Evolutionary conservation across 176 grass and related monocot species (phyloP), one percentile per base, ranked within the genome.

Genomic region (Areca catechu): DNA sequence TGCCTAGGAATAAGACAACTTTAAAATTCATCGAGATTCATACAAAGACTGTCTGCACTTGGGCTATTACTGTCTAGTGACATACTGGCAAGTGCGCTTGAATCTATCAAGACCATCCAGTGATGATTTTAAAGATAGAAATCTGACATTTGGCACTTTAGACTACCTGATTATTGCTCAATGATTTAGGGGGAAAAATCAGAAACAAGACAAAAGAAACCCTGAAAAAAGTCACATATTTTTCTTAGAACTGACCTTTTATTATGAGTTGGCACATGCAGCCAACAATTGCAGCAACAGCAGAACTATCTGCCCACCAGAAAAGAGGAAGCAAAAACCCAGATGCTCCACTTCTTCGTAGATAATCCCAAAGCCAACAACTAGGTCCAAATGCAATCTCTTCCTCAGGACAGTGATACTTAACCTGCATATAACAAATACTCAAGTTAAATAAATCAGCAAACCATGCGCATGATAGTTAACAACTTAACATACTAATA

Each of bases 301-400:
- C 76, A 51, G 92, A 96, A 87, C 92, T 96, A 83, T 96, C 92
- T 0, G 92, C 22, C 92, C 92, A 76, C 91, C 92, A 53, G 92
- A 96, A n/a, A 69, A 96, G 83, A 50, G 92, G 92, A 80, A 97
- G 92, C 77, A 97, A 68, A 79, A 97, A 91, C n/a, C 92, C 92
- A 4, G 86, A 91, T 49, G 92, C 86, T 71, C 84, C 77, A 63
- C 86, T 97, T 76, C 92, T 88, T 60, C 92, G 65, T 49, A 97
- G 57, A 84, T 97, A 97, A 85, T 97, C 92, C 92, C 92, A 91
- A 21, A 97, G 62, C 92, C 92, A 97, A 79, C 86, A 97, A 67
- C 92, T 91, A 77, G 92, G 92, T 68, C 86, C 86, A 55, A 91
- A 91, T 53, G 92, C 83, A 72, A 91, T 97, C 59, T 97, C 92